Percentiles rank a stretch among this genome's conserved stretches.
phyloP scores from a whole-genome alignment of 768 basidiomycete species.

The Pisolithus sp. region DNA sequence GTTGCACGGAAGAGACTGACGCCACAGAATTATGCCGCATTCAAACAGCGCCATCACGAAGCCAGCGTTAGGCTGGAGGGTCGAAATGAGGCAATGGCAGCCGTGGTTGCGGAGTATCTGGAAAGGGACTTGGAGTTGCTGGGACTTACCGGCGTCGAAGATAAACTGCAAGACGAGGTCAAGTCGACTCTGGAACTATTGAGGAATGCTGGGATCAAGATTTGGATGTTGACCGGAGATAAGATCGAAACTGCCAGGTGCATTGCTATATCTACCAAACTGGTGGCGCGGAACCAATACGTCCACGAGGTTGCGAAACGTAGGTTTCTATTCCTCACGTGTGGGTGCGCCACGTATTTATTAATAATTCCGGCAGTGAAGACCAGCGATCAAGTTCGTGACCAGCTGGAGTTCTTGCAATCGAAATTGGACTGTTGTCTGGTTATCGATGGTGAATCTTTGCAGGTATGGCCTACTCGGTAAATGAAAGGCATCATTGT shows the following conservation, averaged over 20 bases:
- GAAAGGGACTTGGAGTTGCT: constrained; percentile 89
- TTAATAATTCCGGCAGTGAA: constrained; percentile 52
- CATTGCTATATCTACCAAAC: constrained; percentile 95
- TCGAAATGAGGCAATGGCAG: constrained; percentile 73
- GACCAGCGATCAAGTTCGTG: constrained; percentile 73
- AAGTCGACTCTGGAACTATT: constrained; percentile 88
- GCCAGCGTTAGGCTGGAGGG: constrained; percentile 78
- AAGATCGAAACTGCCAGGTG: constrained; percentile 99
- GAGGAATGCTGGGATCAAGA: constrained; percentile 94
- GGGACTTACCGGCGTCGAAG: constrained; percentile 97
- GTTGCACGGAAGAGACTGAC: constrained; percentile 78
- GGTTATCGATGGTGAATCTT: constrained; percentile 95
- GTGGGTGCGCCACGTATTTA: background rate
- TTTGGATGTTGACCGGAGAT: constrained; percentile 99
- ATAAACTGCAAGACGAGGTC: constrained; percentile 97
- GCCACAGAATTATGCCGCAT: constrained; percentile 62
- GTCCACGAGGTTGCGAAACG: constrained; percentile 95
- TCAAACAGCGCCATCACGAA: constrained; percentile 62
- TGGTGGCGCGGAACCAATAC: constrained; percentile 94
- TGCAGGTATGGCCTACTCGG: constrained; percentile 55
- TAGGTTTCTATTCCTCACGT: constrained; percentile 25
- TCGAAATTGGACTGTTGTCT: constrained; percentile 96
- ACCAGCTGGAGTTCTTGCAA: constrained; percentile 89
- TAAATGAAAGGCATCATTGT: background rate
- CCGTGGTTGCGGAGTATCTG: constrained; percentile 67